These are phyloP conservation scores for Lentinula guzmanii DNA, from an alignment of 768 basidiomycete species.

Conservation along the genomic window DNA sequence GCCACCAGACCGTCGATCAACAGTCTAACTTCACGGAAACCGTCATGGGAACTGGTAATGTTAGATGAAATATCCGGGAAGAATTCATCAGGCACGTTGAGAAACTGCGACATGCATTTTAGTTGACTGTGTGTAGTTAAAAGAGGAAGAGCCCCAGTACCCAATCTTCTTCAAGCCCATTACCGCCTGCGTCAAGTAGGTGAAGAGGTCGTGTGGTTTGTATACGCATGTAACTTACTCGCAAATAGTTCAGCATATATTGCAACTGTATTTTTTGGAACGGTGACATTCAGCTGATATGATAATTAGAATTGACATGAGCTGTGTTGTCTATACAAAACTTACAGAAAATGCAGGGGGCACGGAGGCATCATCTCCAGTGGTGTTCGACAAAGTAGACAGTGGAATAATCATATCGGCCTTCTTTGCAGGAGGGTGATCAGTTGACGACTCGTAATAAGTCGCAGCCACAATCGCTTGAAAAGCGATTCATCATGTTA, in stretches of 20 bases:
- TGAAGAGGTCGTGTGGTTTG: background rate
- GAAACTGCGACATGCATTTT: background rate
- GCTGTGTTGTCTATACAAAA: background rate
- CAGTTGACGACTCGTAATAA: slow-evolving; percentile 55
- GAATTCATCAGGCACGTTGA: slow-evolving; percentile 2
- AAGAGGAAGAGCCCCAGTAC: slow-evolving; percentile 24
- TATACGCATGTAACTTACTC: slow-evolving; percentile 25
- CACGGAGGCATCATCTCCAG: slow-evolving; percentile 69
- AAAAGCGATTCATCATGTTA: background rate
- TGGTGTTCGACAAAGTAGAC: slow-evolving; percentile 54
- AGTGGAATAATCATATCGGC: slow-evolving; percentile 67
- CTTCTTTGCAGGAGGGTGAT: slow-evolving; percentile 51
- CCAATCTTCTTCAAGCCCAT: slow-evolving; percentile 69
- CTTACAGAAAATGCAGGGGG: slow-evolving; percentile 68
- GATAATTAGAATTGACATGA: background rate
- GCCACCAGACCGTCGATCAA: slow-evolving; percentile 41
- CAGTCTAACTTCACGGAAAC: slow-evolving; percentile 44
- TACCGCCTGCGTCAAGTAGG: slow-evolving; percentile 25
- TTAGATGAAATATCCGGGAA: background rate
- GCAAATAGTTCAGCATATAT: slow-evolving; percentile 70
- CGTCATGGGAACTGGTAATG: slow-evolving; percentile 33
- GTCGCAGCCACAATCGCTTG: slow-evolving; percentile 66
- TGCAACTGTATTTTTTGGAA: slow-evolving; percentile 64
- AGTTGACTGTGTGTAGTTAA: slow-evolving; percentile 28
- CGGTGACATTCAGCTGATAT: slow-evolving; percentile 54